These are phyloP conservation scores for Coemansia furcata DNA, from an alignment of 192 early-diverging fungal genomes.

Conservation along the genomic window DNA sequence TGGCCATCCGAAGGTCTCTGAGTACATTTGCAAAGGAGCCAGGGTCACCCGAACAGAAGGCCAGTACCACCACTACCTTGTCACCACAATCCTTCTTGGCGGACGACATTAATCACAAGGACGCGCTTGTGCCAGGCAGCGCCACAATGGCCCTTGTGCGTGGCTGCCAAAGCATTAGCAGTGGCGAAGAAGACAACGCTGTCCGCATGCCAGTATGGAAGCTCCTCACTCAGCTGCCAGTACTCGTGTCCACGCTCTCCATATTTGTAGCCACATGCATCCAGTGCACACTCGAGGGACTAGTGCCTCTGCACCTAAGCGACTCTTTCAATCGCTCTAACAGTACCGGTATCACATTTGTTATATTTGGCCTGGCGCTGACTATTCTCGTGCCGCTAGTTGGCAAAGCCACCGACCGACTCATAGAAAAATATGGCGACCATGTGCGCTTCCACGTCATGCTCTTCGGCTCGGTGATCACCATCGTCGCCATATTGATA, in stretches of 20 bases:
- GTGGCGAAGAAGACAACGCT: not conserved
- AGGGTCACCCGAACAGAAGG: not conserved
- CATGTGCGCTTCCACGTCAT: conserved; percentile 28
- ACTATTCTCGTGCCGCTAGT: conserved; percentile 17
- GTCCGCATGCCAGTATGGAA: conserved; percentile 16
- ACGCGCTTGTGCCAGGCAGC: not conserved
- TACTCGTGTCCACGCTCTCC: conserved; percentile 17
- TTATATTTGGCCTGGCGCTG: conserved; percentile 25
- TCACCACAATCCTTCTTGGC: not conserved
- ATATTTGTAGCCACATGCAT: conserved; percentile 23
- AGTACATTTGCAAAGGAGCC: not conserved
- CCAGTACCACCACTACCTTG: not conserved
- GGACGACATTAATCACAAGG: not conserved
- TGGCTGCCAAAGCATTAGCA: not conserved
- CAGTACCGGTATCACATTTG: conserved; percentile 23
- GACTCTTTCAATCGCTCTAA: conserved; percentile 13
- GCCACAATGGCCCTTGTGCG: not conserved
- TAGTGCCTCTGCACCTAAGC: conserved; percentile 30
- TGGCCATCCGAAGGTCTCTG: not conserved
- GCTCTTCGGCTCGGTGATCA: conserved; percentile 14
- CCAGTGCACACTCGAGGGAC: conserved; percentile 27
- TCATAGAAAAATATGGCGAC: conserved; percentile 18
- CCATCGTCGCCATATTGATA: conserved; percentile 7
- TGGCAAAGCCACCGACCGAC: conserved; percentile 19
- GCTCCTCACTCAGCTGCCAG: conserved; percentile 13